Evolutionary conservation across 805 yeast species (phyloP).

Genomic region (Kazachstania africana): DNA sequence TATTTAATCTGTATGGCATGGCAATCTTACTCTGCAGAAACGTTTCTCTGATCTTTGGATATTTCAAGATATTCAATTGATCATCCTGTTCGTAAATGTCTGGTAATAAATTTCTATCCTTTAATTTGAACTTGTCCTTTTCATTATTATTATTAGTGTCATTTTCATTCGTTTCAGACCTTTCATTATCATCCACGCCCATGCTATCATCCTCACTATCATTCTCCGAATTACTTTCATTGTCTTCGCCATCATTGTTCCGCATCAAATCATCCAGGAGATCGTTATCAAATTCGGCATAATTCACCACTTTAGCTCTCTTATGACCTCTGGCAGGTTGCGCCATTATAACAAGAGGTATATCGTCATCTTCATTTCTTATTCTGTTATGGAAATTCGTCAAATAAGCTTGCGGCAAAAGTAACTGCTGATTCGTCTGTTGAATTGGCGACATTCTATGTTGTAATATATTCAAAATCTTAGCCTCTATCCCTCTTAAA

Average conservation of each 20-base stretch:
- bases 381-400: conserved; percentile 66
- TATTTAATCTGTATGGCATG: conserved; percentile 19
- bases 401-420: conserved; percentile 64
- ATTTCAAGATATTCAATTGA: conserved; percentile 18
- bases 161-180: conserved; percentile 2
- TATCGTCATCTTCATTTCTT: conserved; percentile 58
- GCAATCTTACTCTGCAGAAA: conserved; percentile 24
- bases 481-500: too few relatives aligned
- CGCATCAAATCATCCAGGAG: conserved; percentile 37
- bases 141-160: conserved; percentile 1
- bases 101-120: conserved; percentile 14
- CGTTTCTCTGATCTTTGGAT: conserved; percentile 25
- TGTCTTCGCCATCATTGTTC: conserved; percentile 3
- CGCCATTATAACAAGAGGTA: conserved; percentile 60
- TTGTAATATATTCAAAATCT: too few relatives aligned
- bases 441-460: neutral
- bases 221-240: conserved; percentile 3
- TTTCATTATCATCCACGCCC: conserved; percentile 2
- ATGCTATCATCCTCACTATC: conserved; percentile 1
- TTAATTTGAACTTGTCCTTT: conserved; percentile 1
- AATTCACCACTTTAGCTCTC: conserved; percentile 62
- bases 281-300: conserved; percentile 72
- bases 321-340: conserved; percentile 71
- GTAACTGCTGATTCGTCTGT: conserved; percentile 14
- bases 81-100: conserved; percentile 24